Percentiles rank a stretch among this genome's conserved stretches.
Conservation (phyloP, 2,329 filamentous ascomycete species). For the Ilyonectria robusta region DNA sequence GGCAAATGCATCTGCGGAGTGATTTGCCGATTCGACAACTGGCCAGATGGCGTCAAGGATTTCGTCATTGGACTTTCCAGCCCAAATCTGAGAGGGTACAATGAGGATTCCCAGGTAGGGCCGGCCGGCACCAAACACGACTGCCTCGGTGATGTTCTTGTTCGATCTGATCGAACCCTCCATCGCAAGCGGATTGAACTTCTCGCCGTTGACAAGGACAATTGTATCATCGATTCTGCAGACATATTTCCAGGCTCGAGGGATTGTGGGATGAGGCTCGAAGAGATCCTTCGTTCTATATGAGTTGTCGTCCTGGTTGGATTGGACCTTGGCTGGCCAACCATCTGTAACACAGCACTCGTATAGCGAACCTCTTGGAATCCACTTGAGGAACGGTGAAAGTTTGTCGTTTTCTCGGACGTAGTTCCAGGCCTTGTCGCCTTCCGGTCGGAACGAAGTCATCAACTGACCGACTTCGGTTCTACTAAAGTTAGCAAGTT, state of each 20-base stretch:
- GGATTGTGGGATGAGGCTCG: constrained; percentile 64
- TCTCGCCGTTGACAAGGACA: constrained; percentile 75
- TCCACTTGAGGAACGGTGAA: constrained; percentile 23
- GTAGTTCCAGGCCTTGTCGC: constrained; percentile 47
- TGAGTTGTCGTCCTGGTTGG: constrained; percentile 70
- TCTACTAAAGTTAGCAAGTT: constrained; percentile 17
- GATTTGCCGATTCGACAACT: constrained; percentile 51
- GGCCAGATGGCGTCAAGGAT: constrained; percentile 53
- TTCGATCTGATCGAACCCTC: constrained; percentile 67
- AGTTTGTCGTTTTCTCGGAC: constrained; percentile 36
- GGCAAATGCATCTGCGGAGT: constrained; percentile 49
- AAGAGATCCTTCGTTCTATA: constrained; percentile 76
- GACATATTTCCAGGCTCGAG: constrained; percentile 72
- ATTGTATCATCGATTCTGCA: constrained; percentile 73
- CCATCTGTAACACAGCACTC: constrained; percentile 67
- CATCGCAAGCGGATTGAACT: constrained; percentile 74
- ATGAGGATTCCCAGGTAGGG: constrained; percentile 46
- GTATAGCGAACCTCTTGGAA: constrained; percentile 48
- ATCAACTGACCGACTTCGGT: constrained; percentile 47
- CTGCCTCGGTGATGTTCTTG: constrained; percentile 63
- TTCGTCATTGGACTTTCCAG: constrained; percentile 34
- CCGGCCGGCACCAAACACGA: constrained; percentile 73
- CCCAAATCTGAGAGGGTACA: constrained; percentile 13
- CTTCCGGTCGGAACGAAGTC: constrained; percentile 41
- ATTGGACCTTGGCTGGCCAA: constrained; percentile 73